These are phyloP conservation scores for Acorus gramineus DNA, from an alignment of 106 monocot genomes.

Conservation along the genomic window DNA sequence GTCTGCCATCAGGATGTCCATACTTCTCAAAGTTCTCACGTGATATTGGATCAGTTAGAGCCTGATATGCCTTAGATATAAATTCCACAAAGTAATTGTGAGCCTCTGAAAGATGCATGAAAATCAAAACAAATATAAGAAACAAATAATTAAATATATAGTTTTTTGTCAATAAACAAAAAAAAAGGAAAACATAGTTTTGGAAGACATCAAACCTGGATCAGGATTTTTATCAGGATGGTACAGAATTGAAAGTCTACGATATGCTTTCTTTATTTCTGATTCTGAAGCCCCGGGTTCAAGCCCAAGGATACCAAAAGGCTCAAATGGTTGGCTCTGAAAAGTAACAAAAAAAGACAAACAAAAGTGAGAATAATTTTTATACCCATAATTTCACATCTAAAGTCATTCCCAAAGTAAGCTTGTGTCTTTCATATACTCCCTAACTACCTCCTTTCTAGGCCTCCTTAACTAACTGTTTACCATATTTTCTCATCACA, in stretches of 20 bases:
- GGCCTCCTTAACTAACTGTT: too few species aligned
- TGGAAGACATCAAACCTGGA: slow-evolving; percentile 44
- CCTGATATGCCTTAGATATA: slow-evolving; percentile 83
- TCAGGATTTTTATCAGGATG: slow-evolving; percentile 99
- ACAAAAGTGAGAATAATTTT: background rate
- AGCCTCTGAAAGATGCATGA: slow-evolving; percentile 50
- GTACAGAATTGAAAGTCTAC: slow-evolving; percentile 83
- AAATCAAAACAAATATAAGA: background rate
- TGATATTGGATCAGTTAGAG: slow-evolving; percentile 62
- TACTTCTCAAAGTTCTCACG: slow-evolving; percentile 92
- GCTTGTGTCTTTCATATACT: too few species aligned
- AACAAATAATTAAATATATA: slow-evolving; percentile 1
- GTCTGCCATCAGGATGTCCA: slow-evolving; percentile 91
- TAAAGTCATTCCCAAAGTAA: too few species aligned
- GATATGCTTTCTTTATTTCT: slow-evolving; percentile 94
- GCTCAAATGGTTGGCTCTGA: slow-evolving; percentile 86
- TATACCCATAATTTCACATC: too few species aligned
- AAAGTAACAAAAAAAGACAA: slow-evolving; percentile 2
- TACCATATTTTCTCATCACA: too few species aligned
- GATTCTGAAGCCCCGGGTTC: slow-evolving; percentile 72
- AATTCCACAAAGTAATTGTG: slow-evolving; percentile 68
- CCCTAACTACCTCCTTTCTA: too few species aligned
- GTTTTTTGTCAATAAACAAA: background rate
- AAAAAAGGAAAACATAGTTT: background rate
- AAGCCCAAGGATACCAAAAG: slow-evolving; percentile 84